Base-by-base conservation (phyloP, 208 protist genomes). In the Leishmania mexicana region DNA sequence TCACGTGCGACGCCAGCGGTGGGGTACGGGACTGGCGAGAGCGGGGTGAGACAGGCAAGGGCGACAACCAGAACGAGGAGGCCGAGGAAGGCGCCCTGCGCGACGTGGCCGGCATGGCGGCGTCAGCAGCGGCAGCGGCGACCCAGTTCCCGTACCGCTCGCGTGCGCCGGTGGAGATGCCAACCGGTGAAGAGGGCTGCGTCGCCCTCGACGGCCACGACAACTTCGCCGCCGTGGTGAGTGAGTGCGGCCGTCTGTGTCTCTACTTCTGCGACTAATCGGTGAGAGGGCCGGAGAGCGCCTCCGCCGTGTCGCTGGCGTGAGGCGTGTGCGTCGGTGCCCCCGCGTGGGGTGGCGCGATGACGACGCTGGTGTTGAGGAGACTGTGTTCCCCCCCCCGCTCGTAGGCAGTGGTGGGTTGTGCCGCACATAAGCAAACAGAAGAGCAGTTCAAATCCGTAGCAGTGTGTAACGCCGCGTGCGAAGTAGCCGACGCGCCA, bases 1-100 rank as follows among this genome's bases (percentile, higher is more conserved):
- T 95, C 38, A 89, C 88, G n/a, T 93, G 89, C 65, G 88, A 88
- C 68, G 83, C 89, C 19, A 87, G 91, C 70, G 91, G 91, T 21
- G 83, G 78, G 38, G 84, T 94, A 45, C 83, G 89, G 58, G 73
- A 86, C 79, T 94, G 91, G 91, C 75, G 77, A 10, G 85, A 86
- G n/a, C 80, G 83, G 3, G 58, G 53, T 13, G 78, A 83, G 31
- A 67, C 70, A 15, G 85, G 68, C 70, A 31, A 17, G n/a, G 72
- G 73, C 7, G 81, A 79, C 13, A 75, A 76, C 24, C 76, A 75
- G 45, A 58, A 75, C 10, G 80, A 68, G 38, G 79, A 58, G 42
- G 47, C 72, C 5, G 74, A 57, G 71, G 53, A 78, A 31, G 72
- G 80, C 11, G 83, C 49, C 42, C 60, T 83, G 79, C 65, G 65